Evolutionary conservation across 108 stramenopile species (phyloP), one percentile per base, ranked within the genome.

Genomic region (Cyclotella kingstonii): DNA sequence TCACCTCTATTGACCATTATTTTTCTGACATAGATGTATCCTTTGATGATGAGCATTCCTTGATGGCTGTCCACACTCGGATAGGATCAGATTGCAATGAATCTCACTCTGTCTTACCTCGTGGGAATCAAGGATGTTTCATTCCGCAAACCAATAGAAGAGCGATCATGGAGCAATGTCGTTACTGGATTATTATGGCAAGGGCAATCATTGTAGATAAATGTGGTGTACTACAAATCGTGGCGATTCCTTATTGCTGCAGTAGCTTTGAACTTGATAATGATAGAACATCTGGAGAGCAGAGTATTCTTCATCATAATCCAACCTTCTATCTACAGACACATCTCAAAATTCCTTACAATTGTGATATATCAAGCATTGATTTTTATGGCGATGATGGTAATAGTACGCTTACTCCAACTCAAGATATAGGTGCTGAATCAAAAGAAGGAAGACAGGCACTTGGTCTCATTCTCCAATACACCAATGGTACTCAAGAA

Each of bases 351-450:
- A 36, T 77, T 1, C 66, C 72, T 12, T 29, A 57, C 12, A 41
- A 64, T 18, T 60, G 43, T 31, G 49, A 59, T 53, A 58, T 79
- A 29, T 53, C 2, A 22, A 73, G 79, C n/a, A 60, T 82, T 18
- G 73, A 44, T 21, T 87, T 91, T 54, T 91, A 91, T 48, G 74
- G 86, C 7, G 86, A 90, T 40, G 84, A 87, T 55, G 89, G 89
- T 2, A 79, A 82, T 54, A 86, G 81, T 30, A 65, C 75, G 5
- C 66, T 83, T 28, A 79, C 82, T 40, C 78, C 83, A 26, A 82
- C 77, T 19, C 42, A 66, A 25, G 39, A 70, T 51, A 43, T 65
- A 11, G 62, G 59, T 45, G 60, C 54, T 4, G 84, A 82, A n/a
- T 68, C 70, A 46, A 76, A 70, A 40, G 89, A 86, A 58, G 81